Conservation (phyloP, 148 eudicot genomes). For the Polygonum aviculare region DNA sequence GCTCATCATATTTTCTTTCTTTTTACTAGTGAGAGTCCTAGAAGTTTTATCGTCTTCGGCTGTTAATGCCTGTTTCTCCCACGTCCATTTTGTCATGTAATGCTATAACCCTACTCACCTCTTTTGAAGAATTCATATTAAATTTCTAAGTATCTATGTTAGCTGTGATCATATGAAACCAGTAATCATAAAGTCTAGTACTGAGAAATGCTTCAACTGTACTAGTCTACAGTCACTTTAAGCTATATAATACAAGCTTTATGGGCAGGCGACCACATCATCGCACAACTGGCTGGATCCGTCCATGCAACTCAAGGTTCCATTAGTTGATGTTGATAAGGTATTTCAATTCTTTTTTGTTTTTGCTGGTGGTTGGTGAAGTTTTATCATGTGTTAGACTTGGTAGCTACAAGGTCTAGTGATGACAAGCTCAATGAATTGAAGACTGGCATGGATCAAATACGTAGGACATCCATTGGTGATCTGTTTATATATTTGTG, state of each 20-base stretch:
- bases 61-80: neutral
- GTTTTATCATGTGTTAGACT: neutral
- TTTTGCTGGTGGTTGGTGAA: neutral
- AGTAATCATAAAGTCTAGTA: neutral
- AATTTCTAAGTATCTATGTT: neutral
- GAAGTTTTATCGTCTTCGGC: neutral
- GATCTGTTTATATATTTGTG: neutral
- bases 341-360: constrained; percentile 25
- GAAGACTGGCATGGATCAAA: neutral
- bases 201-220: neutral
- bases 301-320: constrained; percentile 60
- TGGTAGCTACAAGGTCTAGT: neutral
- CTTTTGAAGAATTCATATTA: neutral
- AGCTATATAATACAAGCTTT: neutral
- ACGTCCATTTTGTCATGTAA: neutral
- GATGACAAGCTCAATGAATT: neutral
- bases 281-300: constrained; percentile 57
- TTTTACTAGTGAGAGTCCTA: neutral
- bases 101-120: neutral
- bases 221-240: neutral
- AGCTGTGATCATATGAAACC: neutral
- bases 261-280: constrained; percentile 39
- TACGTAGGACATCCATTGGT: neutral
- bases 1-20: neutral
- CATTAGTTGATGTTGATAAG: constrained; percentile 95